These are phyloP conservation scores for Meyerozyma smithsonii DNA, from an alignment of 1,139 yeast species.

Conservation along the genomic window DNA sequence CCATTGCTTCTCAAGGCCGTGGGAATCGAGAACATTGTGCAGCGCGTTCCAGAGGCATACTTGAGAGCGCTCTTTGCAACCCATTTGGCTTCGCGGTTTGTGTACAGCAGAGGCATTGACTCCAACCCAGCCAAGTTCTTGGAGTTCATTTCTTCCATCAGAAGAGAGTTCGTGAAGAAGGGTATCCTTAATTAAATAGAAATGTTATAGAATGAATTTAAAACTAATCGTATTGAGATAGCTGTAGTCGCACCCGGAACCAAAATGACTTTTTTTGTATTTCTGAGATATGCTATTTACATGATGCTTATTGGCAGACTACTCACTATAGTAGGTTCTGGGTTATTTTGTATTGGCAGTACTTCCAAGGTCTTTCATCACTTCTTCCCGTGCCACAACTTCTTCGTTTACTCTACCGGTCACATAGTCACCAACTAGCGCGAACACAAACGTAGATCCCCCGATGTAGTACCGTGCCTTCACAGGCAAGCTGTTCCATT, in stretches of 20 bases:
- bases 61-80: conserved; percentile 89
- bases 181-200: conserved; percentile 14
- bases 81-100: conserved; percentile 82
- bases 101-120: conserved; percentile 79
- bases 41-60: conserved; percentile 83
- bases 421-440: conserved; percentile 47
- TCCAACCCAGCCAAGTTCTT: conserved; percentile 81
- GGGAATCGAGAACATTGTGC: conserved; percentile 69
- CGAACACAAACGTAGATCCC: conserved; percentile 48
- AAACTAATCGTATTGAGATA: background rate
- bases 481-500: conserved; percentile 48
- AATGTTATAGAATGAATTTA: background rate
- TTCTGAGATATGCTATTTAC: too few species aligned
- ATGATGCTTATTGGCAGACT: too few species aligned
- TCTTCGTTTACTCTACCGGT: conserved; percentile 45
- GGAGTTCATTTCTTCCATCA: conserved; percentile 55
- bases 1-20: conserved; percentile 61
- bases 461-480: conserved; percentile 51
- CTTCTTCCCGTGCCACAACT: conserved; percentile 35
- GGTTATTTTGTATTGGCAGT: background rate
- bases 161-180: conserved; percentile 34
- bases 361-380: conserved; percentile 26
- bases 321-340: background rate
- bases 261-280: too few species aligned
- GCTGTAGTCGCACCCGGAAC: background rate